These are phyloP conservation scores for Gremmenia infestans DNA, from an alignment of 2,329 filamentous ascomycete species.

Conservation along the genomic window DNA sequence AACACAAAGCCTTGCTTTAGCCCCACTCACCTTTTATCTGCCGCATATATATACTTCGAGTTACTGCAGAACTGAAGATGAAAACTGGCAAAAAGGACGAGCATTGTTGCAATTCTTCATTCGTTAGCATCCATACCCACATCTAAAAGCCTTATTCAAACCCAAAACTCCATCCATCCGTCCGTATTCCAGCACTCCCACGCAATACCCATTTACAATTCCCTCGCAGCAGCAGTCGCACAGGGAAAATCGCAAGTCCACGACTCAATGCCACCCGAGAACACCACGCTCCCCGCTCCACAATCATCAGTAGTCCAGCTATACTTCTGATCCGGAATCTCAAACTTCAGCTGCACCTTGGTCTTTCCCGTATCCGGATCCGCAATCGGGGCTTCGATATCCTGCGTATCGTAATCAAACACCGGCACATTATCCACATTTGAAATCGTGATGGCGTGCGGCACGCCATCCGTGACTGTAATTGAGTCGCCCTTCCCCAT, in stretches of 20 bases:
- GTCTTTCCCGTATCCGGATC: background rate
- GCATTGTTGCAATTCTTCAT: too few relatives aligned
- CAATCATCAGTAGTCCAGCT: background rate
- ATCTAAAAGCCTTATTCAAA: background rate
- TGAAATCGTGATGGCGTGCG: background rate
- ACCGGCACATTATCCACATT: background rate
- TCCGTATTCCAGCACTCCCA: background rate
- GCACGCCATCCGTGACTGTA: background rate
- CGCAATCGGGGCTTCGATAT: background rate
- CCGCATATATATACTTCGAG: too few relatives aligned
- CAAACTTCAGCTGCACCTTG: background rate
- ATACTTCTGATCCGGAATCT: background rate
- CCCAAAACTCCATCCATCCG: background rate
- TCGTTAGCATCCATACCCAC: too few relatives aligned
- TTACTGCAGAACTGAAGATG: too few relatives aligned
- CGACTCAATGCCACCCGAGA: background rate
- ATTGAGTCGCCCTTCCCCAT: background rate
- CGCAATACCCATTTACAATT: background rate
- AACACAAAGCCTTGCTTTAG: too few relatives aligned
- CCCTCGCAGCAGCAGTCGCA: background rate
- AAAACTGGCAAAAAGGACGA: too few relatives aligned
- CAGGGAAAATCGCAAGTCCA: background rate
- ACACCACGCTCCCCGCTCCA: background rate
- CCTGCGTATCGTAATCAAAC: background rate
- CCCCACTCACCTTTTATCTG: too few relatives aligned